Conservation (phyloP, 2,329 filamentous ascomycete species). For the Botrytis hyacinthi region DNA sequence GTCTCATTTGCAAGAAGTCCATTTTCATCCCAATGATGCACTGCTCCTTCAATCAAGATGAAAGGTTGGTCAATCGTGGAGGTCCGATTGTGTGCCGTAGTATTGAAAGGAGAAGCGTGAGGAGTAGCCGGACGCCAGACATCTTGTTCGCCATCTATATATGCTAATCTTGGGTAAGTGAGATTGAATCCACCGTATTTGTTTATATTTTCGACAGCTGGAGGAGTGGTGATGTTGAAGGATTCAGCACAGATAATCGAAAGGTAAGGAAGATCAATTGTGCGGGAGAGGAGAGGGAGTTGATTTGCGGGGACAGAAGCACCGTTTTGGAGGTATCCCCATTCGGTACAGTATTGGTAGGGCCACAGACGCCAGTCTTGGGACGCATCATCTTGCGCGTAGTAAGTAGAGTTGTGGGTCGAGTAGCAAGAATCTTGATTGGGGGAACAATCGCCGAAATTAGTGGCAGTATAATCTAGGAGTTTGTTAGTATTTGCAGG, state of each 20-base stretch:
- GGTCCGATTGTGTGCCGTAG: slow-evolving; percentile 51
- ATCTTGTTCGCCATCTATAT: slow-evolving; percentile 74
- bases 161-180: slow-evolving; percentile 68
- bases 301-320: slow-evolving; percentile 62
- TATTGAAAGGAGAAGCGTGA: slow-evolving; percentile 53
- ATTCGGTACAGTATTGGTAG: slow-evolving; percentile 54
- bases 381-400: slow-evolving; percentile 44
- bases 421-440: slow-evolving; percentile 52
- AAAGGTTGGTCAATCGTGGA: slow-evolving; percentile 67
- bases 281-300: slow-evolving; percentile 69
- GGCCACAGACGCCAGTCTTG: slow-evolving; percentile 52
- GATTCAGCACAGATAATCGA: slow-evolving; percentile 61
- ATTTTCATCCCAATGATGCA: slow-evolving; percentile 81
- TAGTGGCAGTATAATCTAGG: slow-evolving; percentile 5
- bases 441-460: slow-evolving; percentile 27
- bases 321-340: slow-evolving; percentile 77
- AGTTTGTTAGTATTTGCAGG: background rate
- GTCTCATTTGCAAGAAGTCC: slow-evolving; percentile 64
- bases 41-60: slow-evolving; percentile 68
- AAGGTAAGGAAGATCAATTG: slow-evolving; percentile 61
- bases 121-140: slow-evolving; percentile 76
- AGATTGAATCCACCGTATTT: slow-evolving; percentile 73
- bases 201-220: slow-evolving; percentile 68
- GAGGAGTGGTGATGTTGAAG: slow-evolving; percentile 66
- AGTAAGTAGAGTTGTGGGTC: slow-evolving; percentile 47